Evolutionary conservation across 345 rosid species (phyloP).

Genomic region (Gossypium herbaceum): DNA sequence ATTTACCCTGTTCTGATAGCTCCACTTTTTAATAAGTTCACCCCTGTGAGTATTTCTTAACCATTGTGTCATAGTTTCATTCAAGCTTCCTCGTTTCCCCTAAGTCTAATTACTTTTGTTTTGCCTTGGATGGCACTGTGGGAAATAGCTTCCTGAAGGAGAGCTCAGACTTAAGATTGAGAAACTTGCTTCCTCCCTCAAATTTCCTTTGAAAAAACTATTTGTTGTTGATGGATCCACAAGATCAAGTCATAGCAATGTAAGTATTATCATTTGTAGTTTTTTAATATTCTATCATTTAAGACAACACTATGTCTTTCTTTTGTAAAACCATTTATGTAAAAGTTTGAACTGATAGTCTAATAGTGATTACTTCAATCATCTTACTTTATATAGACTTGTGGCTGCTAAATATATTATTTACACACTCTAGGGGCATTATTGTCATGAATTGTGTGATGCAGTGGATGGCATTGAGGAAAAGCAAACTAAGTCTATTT

Average conservation of each 20-base stretch:
- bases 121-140: constrained; percentile 17
- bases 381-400: neutral
- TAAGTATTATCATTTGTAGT: constrained; percentile 33
- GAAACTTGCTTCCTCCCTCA: constrained; percentile 82
- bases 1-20: constrained; percentile 86
- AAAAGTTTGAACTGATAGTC: neutral
- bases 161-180: constrained; percentile 75
- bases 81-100: neutral
- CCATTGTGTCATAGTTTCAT: neutral
- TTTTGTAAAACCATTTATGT: neutral
- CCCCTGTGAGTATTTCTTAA: constrained; percentile 64
- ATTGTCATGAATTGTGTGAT: neutral
- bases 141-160: constrained; percentile 86
- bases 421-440: neutral
- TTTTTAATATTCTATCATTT: neutral
- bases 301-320: neutral
- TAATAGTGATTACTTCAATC: neutral
- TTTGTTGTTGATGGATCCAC: constrained; percentile 99
- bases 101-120: constrained; percentile 18
- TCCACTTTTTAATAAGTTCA: constrained; percentile 95
- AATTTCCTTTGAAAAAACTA: constrained; percentile 89
- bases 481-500: neutral
- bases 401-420: neutral
- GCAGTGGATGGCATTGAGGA: neutral
- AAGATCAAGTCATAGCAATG: constrained; percentile 99